Conservation (phyloP, 495 filamentous ascomycete genomes). For the Daldinia grandis region DNA sequence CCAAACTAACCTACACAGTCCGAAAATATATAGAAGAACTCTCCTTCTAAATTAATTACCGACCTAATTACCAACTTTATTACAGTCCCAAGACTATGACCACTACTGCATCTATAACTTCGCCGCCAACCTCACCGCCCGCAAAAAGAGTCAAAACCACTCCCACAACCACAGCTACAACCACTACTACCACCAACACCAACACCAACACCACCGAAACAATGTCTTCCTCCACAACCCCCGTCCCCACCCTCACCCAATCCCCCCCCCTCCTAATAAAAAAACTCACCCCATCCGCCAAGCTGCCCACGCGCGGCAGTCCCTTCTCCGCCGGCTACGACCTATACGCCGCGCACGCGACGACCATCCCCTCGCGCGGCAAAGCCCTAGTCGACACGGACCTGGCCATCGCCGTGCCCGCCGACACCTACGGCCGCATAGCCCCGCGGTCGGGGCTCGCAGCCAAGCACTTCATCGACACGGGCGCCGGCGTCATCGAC, state of each 20-base stretch:
- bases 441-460: constrained; percentile 93
- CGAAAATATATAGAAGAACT: neutral
- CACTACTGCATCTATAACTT: constrained; percentile 52
- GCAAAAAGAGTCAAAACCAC: constrained; percentile 59
- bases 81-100: constrained; percentile 59
- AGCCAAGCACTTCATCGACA: constrained; percentile 92
- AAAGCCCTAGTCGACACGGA: constrained; percentile 90
- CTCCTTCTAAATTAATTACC: constrained; percentile 6
- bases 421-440: constrained; percentile 88
- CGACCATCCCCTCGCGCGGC: constrained; percentile 79
- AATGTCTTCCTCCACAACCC: constrained; percentile 17
- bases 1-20: neutral
- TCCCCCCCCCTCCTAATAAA: constrained; percentile 78
- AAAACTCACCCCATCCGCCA: constrained; percentile 77
- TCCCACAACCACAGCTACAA: neutral
- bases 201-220: constrained; percentile 24
- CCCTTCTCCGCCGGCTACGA: constrained; percentile 94
- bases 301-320: constrained; percentile 84
- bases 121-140: constrained; percentile 56
- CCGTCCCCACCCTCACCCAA: constrained; percentile 45
- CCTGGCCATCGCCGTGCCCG: constrained; percentile 85
- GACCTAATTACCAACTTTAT: neutral
- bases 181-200: constrained; percentile 2
- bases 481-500: constrained; percentile 95
- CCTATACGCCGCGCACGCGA: constrained; percentile 76